Base-by-base conservation (phyloP, 495 filamentous ascomycete genomes). In the Trichoderma virens region DNA sequence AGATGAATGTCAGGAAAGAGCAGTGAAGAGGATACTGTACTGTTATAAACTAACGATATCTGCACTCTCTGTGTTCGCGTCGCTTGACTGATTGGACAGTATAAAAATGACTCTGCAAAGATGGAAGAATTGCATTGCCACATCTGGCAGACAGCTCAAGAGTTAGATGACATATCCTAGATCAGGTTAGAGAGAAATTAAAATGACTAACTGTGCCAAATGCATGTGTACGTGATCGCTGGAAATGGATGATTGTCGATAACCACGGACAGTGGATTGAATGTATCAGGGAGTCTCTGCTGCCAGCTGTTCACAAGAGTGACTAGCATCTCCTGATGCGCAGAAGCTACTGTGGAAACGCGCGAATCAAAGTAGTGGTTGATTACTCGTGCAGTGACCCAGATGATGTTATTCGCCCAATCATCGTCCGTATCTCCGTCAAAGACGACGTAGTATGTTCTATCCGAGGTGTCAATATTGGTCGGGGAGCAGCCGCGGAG, bases 401-500 rank as follows among this genome's bases (percentile, higher is more conserved):
- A 64, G 32, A 56, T 64, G 62, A 64, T 59, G 47, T 64, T 59
- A 23, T 64, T 64, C 7, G 62, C 59, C 62, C 62, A 64, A 43
- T 64, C 62, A 28, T 64, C 62, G 28, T 64, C 62, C 23, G 47
- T 23, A 7, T 64, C 62, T 30, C 62, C 47, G 4, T 11, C 30
- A 30, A 64, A 64, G 45, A 64, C 45, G 45, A 64, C 62, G 47
- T 51, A 34, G 47, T 64, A 64, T n/a, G 62, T 64, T 30, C 47
- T 51, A 51, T 64, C 62, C 3, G 62, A 64, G 23, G 62, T 64
- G 32, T 64, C 62, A 8, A 64, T 64, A 25, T 64, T 59, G 45
- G 62, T 64, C 23, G 62, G 45, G 25, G 45, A 64, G 5, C 41
- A 30, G 28, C 20, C 31, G n/a, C 43, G 38, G 0, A 64, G 62